Evolutionary conservation across 202 grass and related monocot genomes (phyloP).

Genomic region (Eragrostis tef): DNA sequence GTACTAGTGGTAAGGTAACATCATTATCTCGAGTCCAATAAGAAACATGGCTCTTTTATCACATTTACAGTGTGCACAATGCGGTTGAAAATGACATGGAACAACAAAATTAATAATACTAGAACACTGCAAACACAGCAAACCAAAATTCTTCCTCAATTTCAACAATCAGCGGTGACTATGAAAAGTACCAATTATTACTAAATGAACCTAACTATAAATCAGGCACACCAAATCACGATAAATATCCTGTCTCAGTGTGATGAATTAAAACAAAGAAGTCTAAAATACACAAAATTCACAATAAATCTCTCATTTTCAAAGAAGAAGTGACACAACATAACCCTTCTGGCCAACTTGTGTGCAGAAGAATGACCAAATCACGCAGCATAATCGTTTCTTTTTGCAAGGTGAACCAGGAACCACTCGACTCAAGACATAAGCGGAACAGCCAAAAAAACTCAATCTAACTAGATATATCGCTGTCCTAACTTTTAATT

Average conservation of each 20-base stretch:
- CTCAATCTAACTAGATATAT: too few relatives aligned
- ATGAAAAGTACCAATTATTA: too few relatives aligned
- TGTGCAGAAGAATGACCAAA: background rate
- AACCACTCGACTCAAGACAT: background rate
- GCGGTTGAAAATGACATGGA: constrained; percentile 23
- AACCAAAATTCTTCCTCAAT: too few relatives aligned
- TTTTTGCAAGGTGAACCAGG: background rate
- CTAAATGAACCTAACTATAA: background rate
- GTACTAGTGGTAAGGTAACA: constrained; percentile 22
- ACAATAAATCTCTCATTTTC: background rate
- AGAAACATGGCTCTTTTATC: constrained; percentile 12
- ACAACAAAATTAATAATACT: constrained; percentile 13
- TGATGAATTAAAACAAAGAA: background rate
- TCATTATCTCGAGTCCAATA: constrained; percentile 7
- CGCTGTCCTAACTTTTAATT: too few relatives aligned
- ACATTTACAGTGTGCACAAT: background rate
- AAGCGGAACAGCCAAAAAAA: too few relatives aligned
- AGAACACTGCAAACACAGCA: constrained; percentile 16
- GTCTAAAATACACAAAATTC: background rate
- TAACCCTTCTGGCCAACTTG: background rate
- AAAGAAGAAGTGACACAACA: background rate
- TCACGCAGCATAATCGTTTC: too few relatives aligned
- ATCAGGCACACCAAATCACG: background rate
- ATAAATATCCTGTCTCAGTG: background rate
- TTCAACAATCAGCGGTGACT: too few relatives aligned